Percentiles rank a stretch among this genome's conserved stretches.
Evolutionary conservation across 805 yeast species (phyloP).

Genomic region (Debaryomyces hansenii): DNA sequence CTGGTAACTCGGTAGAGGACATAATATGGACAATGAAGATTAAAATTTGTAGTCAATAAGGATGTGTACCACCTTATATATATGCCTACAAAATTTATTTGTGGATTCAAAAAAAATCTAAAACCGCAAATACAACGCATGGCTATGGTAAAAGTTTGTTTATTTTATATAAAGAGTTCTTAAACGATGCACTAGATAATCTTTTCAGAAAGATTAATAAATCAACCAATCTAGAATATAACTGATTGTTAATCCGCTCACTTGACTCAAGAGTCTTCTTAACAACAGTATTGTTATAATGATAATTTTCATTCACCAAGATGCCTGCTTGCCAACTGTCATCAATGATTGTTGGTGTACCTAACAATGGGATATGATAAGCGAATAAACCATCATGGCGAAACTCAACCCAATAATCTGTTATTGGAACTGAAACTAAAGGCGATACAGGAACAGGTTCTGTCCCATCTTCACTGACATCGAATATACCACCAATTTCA

Average conservation of each 20-base stretch:
- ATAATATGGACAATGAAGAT: not conserved
- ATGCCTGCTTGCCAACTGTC: slow-evolving; percentile 20
- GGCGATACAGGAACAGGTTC: slow-evolving; percentile 16
- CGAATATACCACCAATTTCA: slow-evolving; percentile 23
- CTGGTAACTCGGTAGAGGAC: slow-evolving; percentile 22
- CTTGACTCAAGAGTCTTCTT: too few relatives aligned
- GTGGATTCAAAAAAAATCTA: not conserved
- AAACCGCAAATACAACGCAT: not conserved
- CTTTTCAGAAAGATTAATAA: not conserved
- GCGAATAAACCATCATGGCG: slow-evolving; percentile 13
- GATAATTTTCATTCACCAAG: slow-evolving; percentile 18
- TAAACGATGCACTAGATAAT: not conserved
- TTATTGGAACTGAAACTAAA: slow-evolving; percentile 24
- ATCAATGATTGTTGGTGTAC: slow-evolving; percentile 27
- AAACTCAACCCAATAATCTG: slow-evolving; percentile 29
- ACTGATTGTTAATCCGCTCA: not conserved
- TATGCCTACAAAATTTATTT: not conserved
- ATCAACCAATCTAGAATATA: not conserved
- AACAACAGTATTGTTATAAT: slow-evolving; percentile 3
- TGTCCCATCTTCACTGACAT: not conserved
- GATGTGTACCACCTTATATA: not conserved
- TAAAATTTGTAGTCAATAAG: not conserved
- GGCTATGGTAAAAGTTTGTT: not conserved
- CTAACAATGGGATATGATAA: slow-evolving; percentile 28
- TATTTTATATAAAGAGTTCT: not conserved